Evolutionary conservation across 441 rosid species (phyloP), one percentile per base, ranked within the genome.

Genomic region (Sinapis alba): DNA sequence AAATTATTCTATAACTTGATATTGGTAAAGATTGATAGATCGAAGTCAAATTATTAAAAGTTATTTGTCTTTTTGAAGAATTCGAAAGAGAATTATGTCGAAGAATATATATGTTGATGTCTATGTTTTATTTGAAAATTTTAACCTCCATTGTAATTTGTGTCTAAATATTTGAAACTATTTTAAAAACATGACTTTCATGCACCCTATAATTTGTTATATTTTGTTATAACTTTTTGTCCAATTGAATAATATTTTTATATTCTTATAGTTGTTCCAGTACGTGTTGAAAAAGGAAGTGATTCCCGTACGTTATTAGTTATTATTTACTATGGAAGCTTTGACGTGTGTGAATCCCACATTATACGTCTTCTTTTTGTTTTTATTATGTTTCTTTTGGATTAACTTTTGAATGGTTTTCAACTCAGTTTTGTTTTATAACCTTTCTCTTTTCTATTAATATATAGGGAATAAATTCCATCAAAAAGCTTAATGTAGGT

Each of bases 271-370:
- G 36, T 65, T 24, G 3, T 24, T 24, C 30, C 23, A 24, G 34
- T 43, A 43, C 34, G 57, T 65, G 69, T 45, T 59, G 21, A 59
- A 26, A 27, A 59, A 58, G 4, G 6, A 63, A n/a, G 20, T 64
- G 18, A 13, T 23, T 41, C 11, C 7, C 15, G 53, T 64, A 21
- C 53, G 54, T 23, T 24, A 26, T 57, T 56, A 5, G 50, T 41
- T 43, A 21, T 56, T 56, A 56, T 56, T 32, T 56, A 56, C 32
- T 57, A 24, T 57, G 32, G 62, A 7, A 57, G 18, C 32, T 57
- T 57, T 57, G 32, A 50, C 18, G 20, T 27, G 63, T 59, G 58
- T 65, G 75, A 61, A 62, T 50, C 51, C 16, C 51, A 57, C 62
- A 6, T 6, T 57, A 62, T 21, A 50, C 24, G 50, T 50, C 24